Evolutionary conservation across 331 rosid species (phyloP).

Genomic region (Acacia pycnantha): DNA sequence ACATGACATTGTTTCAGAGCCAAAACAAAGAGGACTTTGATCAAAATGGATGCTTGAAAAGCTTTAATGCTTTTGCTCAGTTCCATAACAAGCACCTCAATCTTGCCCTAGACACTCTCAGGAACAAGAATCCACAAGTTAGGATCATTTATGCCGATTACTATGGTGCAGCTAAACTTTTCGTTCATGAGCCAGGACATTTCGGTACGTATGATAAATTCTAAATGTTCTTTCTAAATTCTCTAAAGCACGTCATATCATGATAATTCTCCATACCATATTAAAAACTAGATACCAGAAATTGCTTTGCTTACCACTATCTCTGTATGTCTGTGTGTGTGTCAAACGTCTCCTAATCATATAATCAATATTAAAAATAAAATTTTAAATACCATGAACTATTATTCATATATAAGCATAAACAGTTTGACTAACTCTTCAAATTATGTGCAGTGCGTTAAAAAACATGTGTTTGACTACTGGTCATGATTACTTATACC

Average conservation of each 20-base stretch:
- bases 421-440: background rate
- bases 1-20: conserved; percentile 48
- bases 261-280: background rate
- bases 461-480: background rate
- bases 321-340: background rate
- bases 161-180: conserved; percentile 47
- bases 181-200: conserved; percentile 40
- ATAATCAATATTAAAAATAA: no score
- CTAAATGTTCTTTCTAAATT: no score
- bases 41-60: conserved; percentile 59
- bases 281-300: no score
- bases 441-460: background rate
- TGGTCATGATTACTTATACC: no score
- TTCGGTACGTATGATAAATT: conserved; percentile 28
- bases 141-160: conserved; percentile 67
- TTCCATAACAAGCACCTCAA: conserved; percentile 57
- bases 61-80: conserved; percentile 47
- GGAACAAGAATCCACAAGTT: conserved; percentile 45
- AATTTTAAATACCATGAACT: background rate
- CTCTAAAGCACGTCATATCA: background rate
- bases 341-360: background rate
- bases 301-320: background rate
- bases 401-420: no score
- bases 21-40: conserved; percentile 46
- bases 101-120: conserved; percentile 33